Conservation (phyloP, 495 filamentous ascomycete species). For the Neurospora sp. region DNA sequence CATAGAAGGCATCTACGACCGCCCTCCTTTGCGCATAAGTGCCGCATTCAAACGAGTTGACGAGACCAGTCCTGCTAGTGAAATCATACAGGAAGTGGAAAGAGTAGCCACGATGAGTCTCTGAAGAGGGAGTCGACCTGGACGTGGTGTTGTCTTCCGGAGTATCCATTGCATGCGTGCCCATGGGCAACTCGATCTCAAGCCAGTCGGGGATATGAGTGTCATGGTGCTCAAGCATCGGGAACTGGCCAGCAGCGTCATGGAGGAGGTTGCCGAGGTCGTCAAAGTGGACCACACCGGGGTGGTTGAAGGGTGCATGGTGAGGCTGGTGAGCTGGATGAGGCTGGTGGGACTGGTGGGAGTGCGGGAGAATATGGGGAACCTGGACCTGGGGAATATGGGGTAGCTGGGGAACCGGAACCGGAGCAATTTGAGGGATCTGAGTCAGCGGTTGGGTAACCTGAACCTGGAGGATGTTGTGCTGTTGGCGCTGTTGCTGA, state of each 20-base stretch:
- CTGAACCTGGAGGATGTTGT: neutral
- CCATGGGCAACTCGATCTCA: slow-evolving; percentile 4
- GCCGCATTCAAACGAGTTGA: slow-evolving; percentile 24
- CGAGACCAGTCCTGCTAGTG: slow-evolving; percentile 20
- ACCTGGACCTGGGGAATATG: neutral
- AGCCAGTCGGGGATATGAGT: slow-evolving; percentile 10
- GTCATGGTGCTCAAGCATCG: slow-evolving; percentile 3
- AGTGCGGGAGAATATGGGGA: neutral
- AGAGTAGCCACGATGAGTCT: slow-evolving; percentile 12
- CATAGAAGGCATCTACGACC: slow-evolving; percentile 14
- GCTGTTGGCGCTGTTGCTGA: neutral
- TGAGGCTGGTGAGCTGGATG: neutral
- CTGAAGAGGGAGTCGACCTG: neutral
- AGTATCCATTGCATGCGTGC: neutral
- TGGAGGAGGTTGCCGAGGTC: slow-evolving; percentile 15
- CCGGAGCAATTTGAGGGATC: neutral
- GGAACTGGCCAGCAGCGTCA: slow-evolving; percentile 11
- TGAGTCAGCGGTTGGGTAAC: neutral
- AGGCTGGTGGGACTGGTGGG: neutral
- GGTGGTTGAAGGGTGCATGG: slow-evolving; percentile 1
- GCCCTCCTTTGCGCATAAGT: slow-evolving; percentile 16
- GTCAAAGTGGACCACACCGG: slow-evolving; percentile 4
- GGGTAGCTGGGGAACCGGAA: neutral
- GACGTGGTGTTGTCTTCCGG: neutral
- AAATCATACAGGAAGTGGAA: slow-evolving; percentile 21